These are phyloP conservation scores for Ophiostoma himal-ulmi DNA, from an alignment of 2,329 filamentous ascomycete genomes.

Conservation along the genomic window DNA sequence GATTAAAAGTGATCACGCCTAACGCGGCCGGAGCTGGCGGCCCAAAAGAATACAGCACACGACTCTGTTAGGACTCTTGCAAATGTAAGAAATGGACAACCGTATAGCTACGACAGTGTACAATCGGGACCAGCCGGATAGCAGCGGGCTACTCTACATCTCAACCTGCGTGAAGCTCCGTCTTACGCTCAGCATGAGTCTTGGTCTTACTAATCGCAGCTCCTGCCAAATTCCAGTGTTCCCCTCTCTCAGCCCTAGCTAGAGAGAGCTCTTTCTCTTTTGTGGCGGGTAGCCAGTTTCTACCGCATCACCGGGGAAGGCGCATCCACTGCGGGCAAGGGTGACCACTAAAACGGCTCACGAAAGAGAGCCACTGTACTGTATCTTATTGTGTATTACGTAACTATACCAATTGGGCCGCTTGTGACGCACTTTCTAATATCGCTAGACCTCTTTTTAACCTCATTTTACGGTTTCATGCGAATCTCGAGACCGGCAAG, in stretches of 20 bases:
- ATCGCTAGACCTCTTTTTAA: neutral
- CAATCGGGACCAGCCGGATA: slow-evolving; percentile 1
- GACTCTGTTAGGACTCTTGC: neutral
- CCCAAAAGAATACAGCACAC: neutral
- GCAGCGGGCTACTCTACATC: neutral
- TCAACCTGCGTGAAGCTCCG: neutral
- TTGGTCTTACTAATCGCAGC: neutral
- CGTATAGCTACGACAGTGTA: neutral
- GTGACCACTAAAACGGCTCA: neutral
- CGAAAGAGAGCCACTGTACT: neutral
- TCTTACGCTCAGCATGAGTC: neutral
- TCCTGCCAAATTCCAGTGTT: neutral
- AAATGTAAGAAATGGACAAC: neutral
- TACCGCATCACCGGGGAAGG: slow-evolving; percentile 2
- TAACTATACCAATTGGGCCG: slow-evolving; percentile 4
- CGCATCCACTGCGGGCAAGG: neutral
- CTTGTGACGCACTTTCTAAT: slow-evolving; percentile 1
- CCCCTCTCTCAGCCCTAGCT: neutral
- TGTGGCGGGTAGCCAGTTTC: neutral
- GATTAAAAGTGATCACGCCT: neutral
- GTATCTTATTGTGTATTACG: neutral
- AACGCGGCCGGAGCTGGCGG: neutral
- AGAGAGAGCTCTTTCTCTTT: neutral
- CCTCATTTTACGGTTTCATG: neutral
- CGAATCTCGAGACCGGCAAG: slow-evolving; percentile 4